These are phyloP conservation scores for Xerocomellus chrysenteron DNA, from an alignment of 768 basidiomycete species.

Conservation along the genomic window DNA sequence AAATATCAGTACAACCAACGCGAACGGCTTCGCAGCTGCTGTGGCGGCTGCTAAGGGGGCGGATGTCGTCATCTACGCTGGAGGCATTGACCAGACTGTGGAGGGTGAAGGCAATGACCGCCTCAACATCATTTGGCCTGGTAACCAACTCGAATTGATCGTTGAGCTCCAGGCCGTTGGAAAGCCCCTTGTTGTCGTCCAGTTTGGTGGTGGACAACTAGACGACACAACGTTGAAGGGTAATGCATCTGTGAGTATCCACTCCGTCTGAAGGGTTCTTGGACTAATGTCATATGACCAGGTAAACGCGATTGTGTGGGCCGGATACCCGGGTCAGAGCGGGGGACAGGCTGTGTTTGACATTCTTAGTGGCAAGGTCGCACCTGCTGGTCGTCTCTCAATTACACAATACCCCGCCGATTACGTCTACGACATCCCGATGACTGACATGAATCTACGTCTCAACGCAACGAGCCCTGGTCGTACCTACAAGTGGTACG, in stretches of 20 bases:
- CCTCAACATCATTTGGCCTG: constrained; percentile 51
- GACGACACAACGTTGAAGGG: constrained; percentile 47
- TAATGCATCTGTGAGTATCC: constrained; percentile 37
- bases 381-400: constrained; percentile 55
- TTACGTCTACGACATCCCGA: constrained; percentile 47
- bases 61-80: constrained; percentile 51
- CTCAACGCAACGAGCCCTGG: constrained; percentile 50
- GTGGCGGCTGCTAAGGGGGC: constrained; percentile 47
- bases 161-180: constrained; percentile 42
- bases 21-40: constrained; percentile 50
- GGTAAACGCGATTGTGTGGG: constrained; percentile 58
- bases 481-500: constrained; percentile 60
- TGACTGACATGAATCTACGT: constrained; percentile 60
- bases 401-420: constrained; percentile 53
- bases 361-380: constrained; percentile 48
- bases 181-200: constrained; percentile 53
- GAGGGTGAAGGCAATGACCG: constrained; percentile 52
- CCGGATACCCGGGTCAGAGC: constrained; percentile 38
- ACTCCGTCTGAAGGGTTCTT: not conserved
- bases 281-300: not conserved
- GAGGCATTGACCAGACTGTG: constrained; percentile 51
- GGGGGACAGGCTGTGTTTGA: constrained; percentile 55
- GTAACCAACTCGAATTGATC: constrained; percentile 52
- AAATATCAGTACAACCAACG: constrained; percentile 37
- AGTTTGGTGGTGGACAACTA: constrained; percentile 59